These are phyloP conservation scores for Aegilops tauschii DNA, from an alignment of 176 grass and related monocot species.

Conservation along the genomic window DNA sequence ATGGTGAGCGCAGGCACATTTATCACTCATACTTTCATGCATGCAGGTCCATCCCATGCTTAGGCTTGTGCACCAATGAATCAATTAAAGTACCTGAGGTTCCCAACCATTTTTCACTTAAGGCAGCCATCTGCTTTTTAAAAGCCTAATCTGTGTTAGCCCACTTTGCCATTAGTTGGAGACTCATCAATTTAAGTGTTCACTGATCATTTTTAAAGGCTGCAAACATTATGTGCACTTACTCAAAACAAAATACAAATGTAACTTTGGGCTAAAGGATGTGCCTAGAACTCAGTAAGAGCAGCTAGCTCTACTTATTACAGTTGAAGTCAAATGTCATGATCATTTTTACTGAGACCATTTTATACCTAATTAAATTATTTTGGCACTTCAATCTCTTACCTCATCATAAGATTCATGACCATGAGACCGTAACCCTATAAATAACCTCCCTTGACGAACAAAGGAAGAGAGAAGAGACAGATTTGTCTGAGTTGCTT, in stretches of 20 bases:
- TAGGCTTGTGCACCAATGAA: not conserved
- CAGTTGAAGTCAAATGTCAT: not conserved
- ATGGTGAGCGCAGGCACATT: not conserved
- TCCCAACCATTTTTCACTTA: not conserved
- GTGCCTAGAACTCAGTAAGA: not conserved
- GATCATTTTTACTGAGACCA: not conserved
- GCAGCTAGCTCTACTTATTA: not conserved
- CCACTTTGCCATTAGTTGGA: not conserved
- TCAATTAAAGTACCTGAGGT: conserved; percentile 2
- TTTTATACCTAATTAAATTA: conserved; percentile 22
- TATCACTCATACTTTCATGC: conserved; percentile 7
- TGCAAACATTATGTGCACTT: conserved; percentile 4
- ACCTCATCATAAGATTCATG: conserved; percentile 87
- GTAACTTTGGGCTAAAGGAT: not conserved
- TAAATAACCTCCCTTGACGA: conserved; percentile 79
- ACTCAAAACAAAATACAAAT: not conserved
- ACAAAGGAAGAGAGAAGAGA: conserved; percentile 92
- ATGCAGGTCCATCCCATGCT: conserved; percentile 14
- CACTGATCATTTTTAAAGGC: not conserved
- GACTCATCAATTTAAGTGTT: conserved; percentile 8
- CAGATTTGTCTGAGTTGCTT: conserved; percentile 95
- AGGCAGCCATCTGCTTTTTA: not conserved
- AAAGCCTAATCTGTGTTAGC: not conserved
- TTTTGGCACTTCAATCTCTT: conserved; percentile 3
- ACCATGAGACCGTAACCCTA: conserved; percentile 62